Evolutionary conservation across 768 basidiomycete genomes (phyloP).

Genomic region (Austroboletus eburneus): DNA sequence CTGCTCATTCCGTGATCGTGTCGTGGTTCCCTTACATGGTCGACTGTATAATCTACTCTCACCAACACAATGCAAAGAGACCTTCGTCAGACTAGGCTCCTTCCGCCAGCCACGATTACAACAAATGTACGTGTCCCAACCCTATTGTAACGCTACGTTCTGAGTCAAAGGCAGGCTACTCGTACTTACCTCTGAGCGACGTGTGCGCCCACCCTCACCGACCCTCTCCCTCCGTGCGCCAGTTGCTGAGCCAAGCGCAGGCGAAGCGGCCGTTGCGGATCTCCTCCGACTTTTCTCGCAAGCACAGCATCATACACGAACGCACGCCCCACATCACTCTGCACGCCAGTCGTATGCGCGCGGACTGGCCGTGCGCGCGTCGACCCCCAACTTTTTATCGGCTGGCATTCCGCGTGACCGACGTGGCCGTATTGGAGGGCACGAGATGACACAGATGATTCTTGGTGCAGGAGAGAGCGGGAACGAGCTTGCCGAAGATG

Average conservation of each 20-base stretch:
- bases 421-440: constrained; percentile 64
- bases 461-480: constrained; percentile 21
- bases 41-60: constrained; percentile 55
- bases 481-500: constrained; percentile 18
- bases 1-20: constrained; percentile 73
- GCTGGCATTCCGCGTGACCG: constrained; percentile 74
- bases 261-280: constrained; percentile 65
- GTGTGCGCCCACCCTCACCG: constrained; percentile 49
- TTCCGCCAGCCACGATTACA: constrained; percentile 69
- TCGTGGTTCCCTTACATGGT: constrained; percentile 62
- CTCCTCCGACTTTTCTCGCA: constrained; percentile 61
- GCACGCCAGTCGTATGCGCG: constrained; percentile 23
- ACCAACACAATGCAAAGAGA: constrained; percentile 51
- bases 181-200: constrained; percentile 70
- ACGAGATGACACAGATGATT: constrained; percentile 28
- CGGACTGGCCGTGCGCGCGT: constrained; percentile 25
- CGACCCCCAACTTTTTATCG: constrained; percentile 64
- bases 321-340: constrained; percentile 26
- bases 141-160: not conserved
- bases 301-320: constrained; percentile 39
- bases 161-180: constrained; percentile 50
- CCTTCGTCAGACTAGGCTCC: constrained; percentile 47
- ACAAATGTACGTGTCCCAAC: constrained; percentile 59
- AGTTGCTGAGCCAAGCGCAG: constrained; percentile 52
- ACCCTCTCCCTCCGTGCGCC: constrained; percentile 52